These are phyloP conservation scores for Aspergillus aculeatinus DNA, from an alignment of 2,329 filamentous ascomycete species.

Conservation along the genomic window DNA sequence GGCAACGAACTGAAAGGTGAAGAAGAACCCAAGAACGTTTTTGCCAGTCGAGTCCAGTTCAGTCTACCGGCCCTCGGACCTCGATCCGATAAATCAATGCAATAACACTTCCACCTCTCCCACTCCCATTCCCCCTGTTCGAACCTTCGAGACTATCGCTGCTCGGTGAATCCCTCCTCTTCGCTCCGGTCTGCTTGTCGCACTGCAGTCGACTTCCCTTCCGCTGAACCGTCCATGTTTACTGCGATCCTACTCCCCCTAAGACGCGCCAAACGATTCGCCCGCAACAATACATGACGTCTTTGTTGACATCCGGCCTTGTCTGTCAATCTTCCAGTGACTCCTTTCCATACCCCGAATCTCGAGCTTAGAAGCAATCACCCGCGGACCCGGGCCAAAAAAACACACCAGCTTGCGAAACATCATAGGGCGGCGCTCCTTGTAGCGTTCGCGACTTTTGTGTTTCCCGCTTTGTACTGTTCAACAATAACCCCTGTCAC, in stretches of 20 bases:
- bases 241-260: slow-evolving; percentile 14
- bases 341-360: not conserved
- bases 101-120: slow-evolving; percentile 4
- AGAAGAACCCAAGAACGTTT: not conserved
- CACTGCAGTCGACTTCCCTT: not conserved
- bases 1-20: not conserved
- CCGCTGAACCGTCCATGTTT: slow-evolving; percentile 3
- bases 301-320: slow-evolving; percentile 33
- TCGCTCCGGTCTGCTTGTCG: not conserved
- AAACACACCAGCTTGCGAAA: slow-evolving; percentile 13
- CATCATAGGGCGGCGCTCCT: slow-evolving; percentile 29
- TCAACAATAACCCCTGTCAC: not conserved
- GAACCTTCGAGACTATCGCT: not conserved
- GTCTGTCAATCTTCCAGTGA: slow-evolving; percentile 18
- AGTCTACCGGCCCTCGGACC: not conserved
- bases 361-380: not conserved
- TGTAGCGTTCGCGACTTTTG: slow-evolving; percentile 33
- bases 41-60: slow-evolving; percentile 4
- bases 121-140: slow-evolving; percentile 2
- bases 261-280: slow-evolving; percentile 20
- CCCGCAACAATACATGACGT: slow-evolving; percentile 35
- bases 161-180: not conserved
- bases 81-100: slow-evolving; percentile 1
- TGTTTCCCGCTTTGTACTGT: slow-evolving; percentile 16
- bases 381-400: not conserved